These are phyloP conservation scores for Venturia aucupariae DNA, from an alignment of 2,329 filamentous ascomycete genomes.

Conservation along the genomic window DNA sequence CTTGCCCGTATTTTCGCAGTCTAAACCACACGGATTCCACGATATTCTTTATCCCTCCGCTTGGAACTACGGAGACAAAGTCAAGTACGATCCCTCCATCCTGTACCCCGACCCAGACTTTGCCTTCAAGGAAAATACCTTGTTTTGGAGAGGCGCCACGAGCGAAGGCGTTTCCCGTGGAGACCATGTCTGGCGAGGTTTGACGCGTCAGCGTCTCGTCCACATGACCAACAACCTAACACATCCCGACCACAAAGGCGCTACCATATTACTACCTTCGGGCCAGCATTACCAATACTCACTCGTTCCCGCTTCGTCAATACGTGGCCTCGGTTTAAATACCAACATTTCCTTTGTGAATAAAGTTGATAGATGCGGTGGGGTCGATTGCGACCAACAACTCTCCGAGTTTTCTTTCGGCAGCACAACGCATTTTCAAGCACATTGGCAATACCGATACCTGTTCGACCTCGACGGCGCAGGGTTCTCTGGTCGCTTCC, in stretches of 20 bases:
- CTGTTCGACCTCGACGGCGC: constrained; percentile 63
- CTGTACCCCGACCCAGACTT: constrained; percentile 47
- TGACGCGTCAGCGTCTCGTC: constrained; percentile 61
- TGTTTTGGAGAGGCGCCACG: constrained; percentile 70
- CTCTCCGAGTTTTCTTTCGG: constrained; percentile 42
- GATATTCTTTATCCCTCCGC: constrained; percentile 66
- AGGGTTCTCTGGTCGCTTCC: constrained; percentile 55
- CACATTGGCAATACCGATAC: constrained; percentile 58
- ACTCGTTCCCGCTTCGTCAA: constrained; percentile 40
- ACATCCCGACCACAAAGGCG: constrained; percentile 17
- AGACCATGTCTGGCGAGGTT: constrained; percentile 53
- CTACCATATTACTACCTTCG: background rate
- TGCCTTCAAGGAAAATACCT: constrained; percentile 49
- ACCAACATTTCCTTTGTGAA: constrained; percentile 53
- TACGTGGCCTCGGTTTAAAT: constrained; percentile 45
- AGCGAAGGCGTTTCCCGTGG: constrained; percentile 44
- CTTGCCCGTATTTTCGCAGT: constrained; percentile 66
- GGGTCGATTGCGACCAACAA: constrained; percentile 45
- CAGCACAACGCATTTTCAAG: constrained; percentile 40
- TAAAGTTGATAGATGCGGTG: constrained; percentile 46
- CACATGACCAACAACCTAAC: constrained; percentile 42
- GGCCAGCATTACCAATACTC: background rate
- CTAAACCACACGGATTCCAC: constrained; percentile 61
- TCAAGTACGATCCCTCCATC: constrained; percentile 41
- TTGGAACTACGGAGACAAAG: constrained; percentile 54